Conservation (phyloP, 495 filamentous ascomycete species). For the Tuber umbilicatum region DNA sequence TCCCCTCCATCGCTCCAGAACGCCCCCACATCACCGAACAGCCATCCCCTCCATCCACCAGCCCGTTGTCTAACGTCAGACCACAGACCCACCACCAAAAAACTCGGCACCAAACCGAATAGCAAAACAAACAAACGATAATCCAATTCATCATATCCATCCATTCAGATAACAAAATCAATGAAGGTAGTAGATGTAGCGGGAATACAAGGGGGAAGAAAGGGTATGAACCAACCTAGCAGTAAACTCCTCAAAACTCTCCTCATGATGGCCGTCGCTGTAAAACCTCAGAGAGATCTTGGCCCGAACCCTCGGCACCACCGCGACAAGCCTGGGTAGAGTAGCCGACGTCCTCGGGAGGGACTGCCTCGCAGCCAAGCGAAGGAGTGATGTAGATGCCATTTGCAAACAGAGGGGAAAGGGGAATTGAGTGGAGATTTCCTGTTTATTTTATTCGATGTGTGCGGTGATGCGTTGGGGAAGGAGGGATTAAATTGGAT, state of each 20-base stretch:
- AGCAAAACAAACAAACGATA: not conserved
- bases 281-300: slow-evolving; percentile 36
- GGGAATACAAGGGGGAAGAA: not conserved
- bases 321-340: slow-evolving; percentile 23
- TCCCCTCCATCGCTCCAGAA: not conserved
- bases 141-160: not conserved
- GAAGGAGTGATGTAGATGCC: slow-evolving; percentile 27
- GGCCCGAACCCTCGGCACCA: slow-evolving; percentile 20
- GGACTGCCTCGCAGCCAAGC: slow-evolving; percentile 34
- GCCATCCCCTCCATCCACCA: not conserved
- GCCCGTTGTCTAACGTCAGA: not conserved
- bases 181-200: not conserved
- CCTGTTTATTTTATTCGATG: slow-evolving; percentile 40
- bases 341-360: slow-evolving; percentile 38
- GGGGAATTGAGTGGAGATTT: slow-evolving; percentile 39
- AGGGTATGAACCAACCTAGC: slow-evolving; percentile 65
- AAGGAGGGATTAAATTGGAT: slow-evolving; percentile 12
- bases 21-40: slow-evolving; percentile 1
- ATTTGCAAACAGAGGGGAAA: slow-evolving; percentile 26
- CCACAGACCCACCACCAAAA: not conserved
- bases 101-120: not conserved
- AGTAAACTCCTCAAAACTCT: slow-evolving; percentile 98
- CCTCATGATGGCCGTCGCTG: slow-evolving; percentile 64
- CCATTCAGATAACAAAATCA: not conserved
- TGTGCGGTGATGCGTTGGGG: slow-evolving; percentile 40